Evolutionary conservation across 2,329 filamentous ascomycete species (phyloP).

Genomic region (Helminthosporium solani): DNA sequence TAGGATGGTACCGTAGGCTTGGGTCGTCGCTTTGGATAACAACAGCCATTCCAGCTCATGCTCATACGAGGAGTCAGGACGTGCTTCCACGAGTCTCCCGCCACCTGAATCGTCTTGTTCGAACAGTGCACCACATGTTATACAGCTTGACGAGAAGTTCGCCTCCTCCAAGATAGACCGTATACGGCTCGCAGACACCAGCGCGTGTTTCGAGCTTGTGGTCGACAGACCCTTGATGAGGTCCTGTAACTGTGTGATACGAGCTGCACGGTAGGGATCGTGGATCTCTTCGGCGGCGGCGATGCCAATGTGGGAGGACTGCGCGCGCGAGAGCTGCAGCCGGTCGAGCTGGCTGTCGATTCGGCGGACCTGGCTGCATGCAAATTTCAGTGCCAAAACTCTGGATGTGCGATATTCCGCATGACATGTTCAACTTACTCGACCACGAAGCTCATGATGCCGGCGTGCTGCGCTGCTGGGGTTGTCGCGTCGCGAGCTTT

Average conservation of each 20-base stretch:
- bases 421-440: constrained; percentile 32
- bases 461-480: constrained; percentile 22
- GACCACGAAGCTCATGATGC: constrained; percentile 45
- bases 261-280: constrained; percentile 49
- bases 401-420: not conserved
- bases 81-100: constrained; percentile 21
- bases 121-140: constrained; percentile 44
- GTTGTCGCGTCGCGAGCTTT: not conserved
- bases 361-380: constrained; percentile 54
- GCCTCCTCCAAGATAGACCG: constrained; percentile 60
- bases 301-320: constrained; percentile 20
- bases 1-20: constrained; percentile 80
- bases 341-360: constrained; percentile 61
- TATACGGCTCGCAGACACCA: constrained; percentile 60
- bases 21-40: constrained; percentile 87
- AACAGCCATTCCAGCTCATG: constrained; percentile 87
- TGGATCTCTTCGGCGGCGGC: constrained; percentile 36
- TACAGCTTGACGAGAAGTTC: constrained; percentile 35
- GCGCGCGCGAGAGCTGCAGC: constrained; percentile 50
- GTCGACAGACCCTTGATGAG: constrained; percentile 72
- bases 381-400: not conserved
- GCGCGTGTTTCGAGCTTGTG: constrained; percentile 61
- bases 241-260: constrained; percentile 59
- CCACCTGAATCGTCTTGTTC: constrained; percentile 29
- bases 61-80: constrained; percentile 54